Evolutionary conservation across 306 rosid genomes (phyloP).

Genomic region (Lablab purpureus): DNA sequence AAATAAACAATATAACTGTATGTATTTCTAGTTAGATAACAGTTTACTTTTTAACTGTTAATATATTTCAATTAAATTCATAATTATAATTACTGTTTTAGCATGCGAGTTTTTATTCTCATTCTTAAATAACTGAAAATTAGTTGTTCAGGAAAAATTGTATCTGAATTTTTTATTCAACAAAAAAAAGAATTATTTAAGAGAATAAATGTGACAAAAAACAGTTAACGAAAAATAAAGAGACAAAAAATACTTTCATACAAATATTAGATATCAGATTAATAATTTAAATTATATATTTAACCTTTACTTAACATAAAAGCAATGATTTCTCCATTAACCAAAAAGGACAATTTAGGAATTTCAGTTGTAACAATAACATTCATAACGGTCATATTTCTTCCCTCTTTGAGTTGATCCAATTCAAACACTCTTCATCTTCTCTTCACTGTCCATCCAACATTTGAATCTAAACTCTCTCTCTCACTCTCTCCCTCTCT

Average conservation of each 20-base stretch:
- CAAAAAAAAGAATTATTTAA: no score
- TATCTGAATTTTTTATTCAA: no score
- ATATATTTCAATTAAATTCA: neutral
- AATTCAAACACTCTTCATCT: constrained; percentile 18
- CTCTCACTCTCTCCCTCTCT: constrained; percentile 41
- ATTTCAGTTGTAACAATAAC: neutral
- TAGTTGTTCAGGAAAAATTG: neutral
- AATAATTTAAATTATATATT: neutral
- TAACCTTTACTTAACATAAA: no score
- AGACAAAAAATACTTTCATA: no score
- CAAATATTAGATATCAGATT: neutral
- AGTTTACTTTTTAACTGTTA: no score
- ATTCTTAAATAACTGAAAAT: neutral
- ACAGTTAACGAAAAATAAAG: neutral
- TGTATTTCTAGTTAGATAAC: no score
- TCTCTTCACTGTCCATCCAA: constrained; percentile 8
- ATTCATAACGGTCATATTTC: constrained; percentile 14
- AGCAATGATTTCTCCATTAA: neutral
- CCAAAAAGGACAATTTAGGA: constrained; percentile 1
- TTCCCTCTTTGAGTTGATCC: neutral
- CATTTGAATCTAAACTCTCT: constrained; percentile 32
- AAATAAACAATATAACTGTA: no score
- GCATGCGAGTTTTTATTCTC: neutral
- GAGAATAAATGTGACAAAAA: neutral
- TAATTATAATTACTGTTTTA: no score